These are phyloP conservation scores for Sphenostylis stenocarpa DNA, from an alignment of 306 rosid genomes.

Conservation along the genomic window DNA sequence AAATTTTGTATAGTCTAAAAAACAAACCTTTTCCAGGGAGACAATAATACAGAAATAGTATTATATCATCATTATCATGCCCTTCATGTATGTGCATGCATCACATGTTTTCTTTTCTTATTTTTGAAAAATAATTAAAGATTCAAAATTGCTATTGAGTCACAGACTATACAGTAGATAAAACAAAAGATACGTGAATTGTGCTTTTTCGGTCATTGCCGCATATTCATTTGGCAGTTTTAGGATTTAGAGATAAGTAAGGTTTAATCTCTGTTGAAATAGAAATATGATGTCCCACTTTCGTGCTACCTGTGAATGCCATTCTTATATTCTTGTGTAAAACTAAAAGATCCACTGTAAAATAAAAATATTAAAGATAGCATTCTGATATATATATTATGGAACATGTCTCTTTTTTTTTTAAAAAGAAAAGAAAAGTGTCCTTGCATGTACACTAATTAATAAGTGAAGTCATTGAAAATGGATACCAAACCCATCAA, in stretches of 20 bases:
- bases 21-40: not conserved
- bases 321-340: conserved; percentile 23
- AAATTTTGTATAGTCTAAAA: not conserved
- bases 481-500: not conserved
- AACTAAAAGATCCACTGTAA: conserved; percentile 14
- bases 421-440: too few species aligned
- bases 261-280: conserved; percentile 30
- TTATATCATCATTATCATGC: not conserved
- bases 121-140: not conserved
- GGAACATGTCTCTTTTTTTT: not conserved
- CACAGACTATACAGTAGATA: conserved; percentile 45
- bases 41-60: conserved; percentile 7
- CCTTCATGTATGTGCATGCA: conserved; percentile 20
- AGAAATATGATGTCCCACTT: conserved; percentile 35
- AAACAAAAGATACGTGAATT: conserved; percentile 10
- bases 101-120: not conserved
- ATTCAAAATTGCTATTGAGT: conserved; percentile 32
- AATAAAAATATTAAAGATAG: not conserved
- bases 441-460: not conserved
- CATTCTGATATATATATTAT: not conserved
- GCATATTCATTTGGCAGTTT: conserved; percentile 43
- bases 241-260: conserved; percentile 38
- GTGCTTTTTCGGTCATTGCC: conserved; percentile 27
- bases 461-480: not conserved
- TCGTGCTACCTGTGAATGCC: conserved; percentile 35